These are phyloP conservation scores for Melaleuca alternifolia DNA, from an alignment of 345 rosid species.

Conservation along the genomic window DNA sequence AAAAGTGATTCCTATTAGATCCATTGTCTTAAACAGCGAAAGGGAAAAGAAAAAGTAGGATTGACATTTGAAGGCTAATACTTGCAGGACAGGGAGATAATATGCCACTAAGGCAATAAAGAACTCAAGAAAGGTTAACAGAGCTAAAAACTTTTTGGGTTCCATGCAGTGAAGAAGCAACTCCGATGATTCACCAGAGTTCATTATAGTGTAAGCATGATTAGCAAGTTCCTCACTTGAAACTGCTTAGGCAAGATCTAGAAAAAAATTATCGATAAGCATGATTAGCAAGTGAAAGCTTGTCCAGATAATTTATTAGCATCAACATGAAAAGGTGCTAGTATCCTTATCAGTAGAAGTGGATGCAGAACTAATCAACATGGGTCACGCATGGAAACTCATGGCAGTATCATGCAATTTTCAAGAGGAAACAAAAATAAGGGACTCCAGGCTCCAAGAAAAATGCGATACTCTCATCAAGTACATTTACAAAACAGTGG, in stretches of 20 bases:
- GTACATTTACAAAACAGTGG: not conserved
- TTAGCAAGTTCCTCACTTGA: not conserved
- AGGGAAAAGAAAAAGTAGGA: not conserved
- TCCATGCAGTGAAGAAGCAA: not conserved
- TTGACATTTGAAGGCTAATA: not conserved
- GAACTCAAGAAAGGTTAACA: not conserved
- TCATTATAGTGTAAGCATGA: not conserved
- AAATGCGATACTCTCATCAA: not conserved
- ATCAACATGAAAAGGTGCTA: not conserved
- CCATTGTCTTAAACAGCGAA: not conserved
- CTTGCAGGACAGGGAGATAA: not conserved
- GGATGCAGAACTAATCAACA: not conserved
- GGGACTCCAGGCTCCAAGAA: not conserved
- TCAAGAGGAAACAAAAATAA: not conserved
- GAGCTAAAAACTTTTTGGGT: not conserved
- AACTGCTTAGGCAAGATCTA: not conserved
- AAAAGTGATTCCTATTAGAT: not conserved
- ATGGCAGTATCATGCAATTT: not conserved
- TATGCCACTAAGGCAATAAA: not conserved
- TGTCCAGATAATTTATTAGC: not conserved
- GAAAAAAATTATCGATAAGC: not conserved
- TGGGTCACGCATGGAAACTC: not conserved
- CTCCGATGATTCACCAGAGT: not conserved
- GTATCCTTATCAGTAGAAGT: not conserved
- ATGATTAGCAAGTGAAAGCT: not conserved